Conservation (phyloP, 352 stramenopile species). For the Aphanomyces invadans region DNA sequence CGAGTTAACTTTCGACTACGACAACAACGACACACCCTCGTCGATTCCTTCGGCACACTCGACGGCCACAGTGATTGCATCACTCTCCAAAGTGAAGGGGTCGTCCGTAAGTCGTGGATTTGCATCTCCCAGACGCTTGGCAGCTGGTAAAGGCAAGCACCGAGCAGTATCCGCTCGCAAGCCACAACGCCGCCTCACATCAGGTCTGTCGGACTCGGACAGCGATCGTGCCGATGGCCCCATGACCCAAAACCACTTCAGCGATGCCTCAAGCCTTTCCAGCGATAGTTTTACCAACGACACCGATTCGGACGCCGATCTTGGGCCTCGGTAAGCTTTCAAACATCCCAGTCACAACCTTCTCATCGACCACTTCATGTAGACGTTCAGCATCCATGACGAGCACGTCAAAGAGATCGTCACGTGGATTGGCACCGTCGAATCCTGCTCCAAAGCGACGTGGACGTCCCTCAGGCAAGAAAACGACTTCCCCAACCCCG, state of each 20-base stretch:
- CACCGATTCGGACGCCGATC: not conserved
- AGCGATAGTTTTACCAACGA: not conserved
- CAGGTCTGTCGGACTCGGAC: not conserved
- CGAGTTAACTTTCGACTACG: not conserved
- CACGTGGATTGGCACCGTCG: too few relatives aligned
- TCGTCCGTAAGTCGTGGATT: not conserved
- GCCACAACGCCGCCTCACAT: not conserved
- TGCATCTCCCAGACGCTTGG: not conserved
- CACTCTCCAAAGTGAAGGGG: not conserved
- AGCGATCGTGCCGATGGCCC: too few relatives aligned
- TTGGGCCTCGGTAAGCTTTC: not conserved
- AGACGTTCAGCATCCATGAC: too few relatives aligned
- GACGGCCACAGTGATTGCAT: conserved; percentile 1
- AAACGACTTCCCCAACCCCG: not conserved
- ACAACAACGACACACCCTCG: not conserved
- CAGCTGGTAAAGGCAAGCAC: not conserved
- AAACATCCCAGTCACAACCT: not conserved
- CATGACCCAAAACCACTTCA: too few relatives aligned
- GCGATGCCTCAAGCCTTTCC: too few relatives aligned
- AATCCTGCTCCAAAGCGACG: not conserved
- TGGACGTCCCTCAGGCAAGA: not conserved
- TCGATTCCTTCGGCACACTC: conserved; percentile 6
- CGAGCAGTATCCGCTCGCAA: not conserved
- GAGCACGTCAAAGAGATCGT: too few relatives aligned
- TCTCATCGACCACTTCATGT: not conserved